Percentiles rank a stretch among this genome's conserved stretches.
phyloP scores from a whole-genome alignment of 495 filamentous ascomycete genomes.

The Pyronema domesticum region DNA sequence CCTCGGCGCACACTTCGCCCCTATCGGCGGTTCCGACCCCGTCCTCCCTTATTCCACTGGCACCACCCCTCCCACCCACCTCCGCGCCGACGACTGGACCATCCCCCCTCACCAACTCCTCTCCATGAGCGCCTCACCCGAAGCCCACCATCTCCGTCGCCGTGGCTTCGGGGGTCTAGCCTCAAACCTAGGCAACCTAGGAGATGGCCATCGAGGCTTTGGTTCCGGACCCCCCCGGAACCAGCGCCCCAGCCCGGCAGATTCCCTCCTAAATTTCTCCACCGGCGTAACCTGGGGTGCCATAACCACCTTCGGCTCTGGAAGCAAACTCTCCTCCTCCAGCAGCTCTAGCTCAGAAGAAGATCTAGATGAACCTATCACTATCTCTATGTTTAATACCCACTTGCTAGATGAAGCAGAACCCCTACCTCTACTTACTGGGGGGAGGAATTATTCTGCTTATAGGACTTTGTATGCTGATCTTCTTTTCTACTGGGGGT shows the following conservation, averaged over 20 bases:
- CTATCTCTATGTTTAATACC: slow-evolving; percentile 54
- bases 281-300: slow-evolving; percentile 48
- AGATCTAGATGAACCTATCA: slow-evolving; percentile 32
- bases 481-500: slow-evolving; percentile 64
- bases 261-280: slow-evolving; percentile 41
- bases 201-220: slow-evolving; percentile 18
- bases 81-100: slow-evolving; percentile 51
- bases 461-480: slow-evolving; percentile 72
- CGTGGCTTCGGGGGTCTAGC: slow-evolving; percentile 13
- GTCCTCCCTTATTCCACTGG: slow-evolving; percentile 27
- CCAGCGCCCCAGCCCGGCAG: slow-evolving; percentile 49
- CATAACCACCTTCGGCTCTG: slow-evolving; percentile 38
- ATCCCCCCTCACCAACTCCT: slow-evolving; percentile 1
- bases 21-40: slow-evolving; percentile 50
- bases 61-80: slow-evolving; percentile 27
- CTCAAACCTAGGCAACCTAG: slow-evolving; percentile 10
- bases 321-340: slow-evolving; percentile 28
- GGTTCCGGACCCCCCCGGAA: slow-evolving; percentile 41
- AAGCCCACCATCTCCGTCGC: slow-evolving; percentile 32
- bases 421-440: slow-evolving; percentile 37
- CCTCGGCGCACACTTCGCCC: slow-evolving; percentile 31
- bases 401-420: slow-evolving; percentile 61
- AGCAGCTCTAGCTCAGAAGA: slow-evolving; percentile 24
- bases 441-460: slow-evolving; percentile 40
- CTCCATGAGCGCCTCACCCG: slow-evolving; percentile 20